Evolutionary conservation across 805 yeast species (phyloP).

Genomic region (Ogataea dorogensis): DNA sequence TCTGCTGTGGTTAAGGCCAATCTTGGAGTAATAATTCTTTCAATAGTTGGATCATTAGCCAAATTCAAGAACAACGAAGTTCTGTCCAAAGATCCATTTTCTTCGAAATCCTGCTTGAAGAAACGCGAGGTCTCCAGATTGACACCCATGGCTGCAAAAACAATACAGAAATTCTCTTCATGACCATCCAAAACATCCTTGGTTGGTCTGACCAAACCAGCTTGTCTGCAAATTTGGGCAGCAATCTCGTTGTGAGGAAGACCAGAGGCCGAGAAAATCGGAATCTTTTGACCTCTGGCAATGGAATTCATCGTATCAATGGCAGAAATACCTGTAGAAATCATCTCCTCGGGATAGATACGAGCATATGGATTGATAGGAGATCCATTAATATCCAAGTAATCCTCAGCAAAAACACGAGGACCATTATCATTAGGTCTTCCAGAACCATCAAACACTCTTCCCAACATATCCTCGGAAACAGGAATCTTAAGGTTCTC

Average conservation of each 20-base stretch:
- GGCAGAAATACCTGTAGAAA: slow-evolving; percentile 97
- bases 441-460: slow-evolving; percentile 99
- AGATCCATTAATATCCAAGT: slow-evolving; percentile 96
- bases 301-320: slow-evolving; percentile 99
- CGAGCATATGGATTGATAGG: slow-evolving; percentile 98
- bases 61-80: slow-evolving; percentile 93
- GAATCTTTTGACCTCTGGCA: slow-evolving; percentile 99
- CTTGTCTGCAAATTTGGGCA: slow-evolving; percentile 99
- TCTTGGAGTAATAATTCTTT: slow-evolving; percentile 98
- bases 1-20: slow-evolving; percentile 98
- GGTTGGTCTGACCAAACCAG: slow-evolving; percentile 98
- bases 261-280: slow-evolving; percentile 98
- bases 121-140: slow-evolving; percentile 97
- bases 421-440: slow-evolving; percentile 98
- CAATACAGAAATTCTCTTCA: slow-evolving; percentile 98
- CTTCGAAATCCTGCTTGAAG: slow-evolving; percentile 99
- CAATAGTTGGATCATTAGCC: slow-evolving; percentile 99
- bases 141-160: slow-evolving; percentile 99
- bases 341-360: slow-evolving; percentile 99
- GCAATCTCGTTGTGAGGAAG: slow-evolving; percentile 99
- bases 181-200: slow-evolving; percentile 99
- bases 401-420: slow-evolving; percentile 96
- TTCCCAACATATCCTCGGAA: slow-evolving; percentile 94
- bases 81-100: slow-evolving; percentile 97
- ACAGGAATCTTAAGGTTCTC: slow-evolving; percentile 90